Base-by-base conservation (phyloP, 257 asterid species). In the Salvia rosmarinus region DNA sequence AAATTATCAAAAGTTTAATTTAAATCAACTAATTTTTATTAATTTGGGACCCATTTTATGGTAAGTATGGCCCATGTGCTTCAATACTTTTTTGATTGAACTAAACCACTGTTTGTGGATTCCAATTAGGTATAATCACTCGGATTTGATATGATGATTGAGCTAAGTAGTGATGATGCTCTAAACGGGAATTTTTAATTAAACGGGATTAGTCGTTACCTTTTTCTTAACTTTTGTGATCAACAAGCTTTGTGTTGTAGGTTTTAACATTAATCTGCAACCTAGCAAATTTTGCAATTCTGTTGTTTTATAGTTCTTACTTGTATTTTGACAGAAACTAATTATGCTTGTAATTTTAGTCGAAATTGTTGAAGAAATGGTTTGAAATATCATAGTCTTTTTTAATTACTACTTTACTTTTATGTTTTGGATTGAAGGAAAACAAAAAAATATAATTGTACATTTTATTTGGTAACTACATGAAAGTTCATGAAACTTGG, bases 11-110 rank as follows among this genome's bases (percentile, higher is more conserved):
- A 25, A 65, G 57, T 39, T 59, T 43, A 60, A 56, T 67, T 63
- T 13, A 40, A 7, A 69, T 50, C 32, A 42, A 72, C 67, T 64
- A 55, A 44, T 72, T 64, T 64, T 60, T 70, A 69, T 47, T 68
- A 68, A 67, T 65, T 67, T 80, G 75, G 84, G 83, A 4, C 87
- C 87, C 68, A 76, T 46, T 10, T 75, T 61, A 55, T 10, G 79
- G 70, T 73, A 28, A 73, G 67, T 69, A 82, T 64, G 34, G 64
- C 62, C 88, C 89, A 86, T 87, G 89, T 87, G 88, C 86, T 67
- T 75, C 21, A 66, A 54, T 32, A 65, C 67, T 70, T 76, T 75
- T 58, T 64, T 67, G 69, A 68, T 76, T 68, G 76, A 80, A 43
- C 71, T 11, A 67, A 64, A 59, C 68, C 72, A 76, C 35, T 68